Percentiles rank a stretch among this genome's conserved stretches.
These are phyloP conservation scores for Trichoderma koningii DNA, from an alignment of 2,329 filamentous ascomycete genomes.

Conservation along the genomic window DNA sequence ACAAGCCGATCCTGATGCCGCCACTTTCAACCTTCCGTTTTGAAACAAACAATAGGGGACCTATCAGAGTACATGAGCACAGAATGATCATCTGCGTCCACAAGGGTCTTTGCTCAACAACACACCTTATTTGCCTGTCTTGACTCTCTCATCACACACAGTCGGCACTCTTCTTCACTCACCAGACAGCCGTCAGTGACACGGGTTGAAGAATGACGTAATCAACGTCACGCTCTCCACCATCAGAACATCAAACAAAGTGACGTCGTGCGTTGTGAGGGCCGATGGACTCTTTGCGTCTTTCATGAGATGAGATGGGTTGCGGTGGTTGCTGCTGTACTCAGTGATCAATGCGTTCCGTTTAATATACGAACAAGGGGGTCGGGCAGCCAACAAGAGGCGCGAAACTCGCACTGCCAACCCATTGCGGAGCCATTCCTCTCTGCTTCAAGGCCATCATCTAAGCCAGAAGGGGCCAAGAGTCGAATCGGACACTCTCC, in stretches of 20 bases:
- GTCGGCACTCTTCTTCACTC: not conserved
- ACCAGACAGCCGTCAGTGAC: not conserved
- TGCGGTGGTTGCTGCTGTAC: not conserved
- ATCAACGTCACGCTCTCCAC: constrained; percentile 19
- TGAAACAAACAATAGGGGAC: constrained; percentile 15
- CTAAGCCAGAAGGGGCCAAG: constrained; percentile 12
- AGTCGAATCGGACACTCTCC: not conserved
- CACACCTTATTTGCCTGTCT: not conserved
- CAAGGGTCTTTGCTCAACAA: constrained; percentile 3
- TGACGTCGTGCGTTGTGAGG: constrained; percentile 17
- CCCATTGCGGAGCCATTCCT: not conserved
- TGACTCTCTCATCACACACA: not conserved
- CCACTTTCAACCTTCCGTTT: constrained; percentile 2
- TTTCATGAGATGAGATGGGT: no score
- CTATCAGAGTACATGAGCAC: not conserved
- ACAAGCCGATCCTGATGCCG: not conserved
- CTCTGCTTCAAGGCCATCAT: not conserved
- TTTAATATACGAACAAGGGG: not conserved
- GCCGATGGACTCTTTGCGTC: no score
- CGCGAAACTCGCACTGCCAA: not conserved
- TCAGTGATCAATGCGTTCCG: not conserved
- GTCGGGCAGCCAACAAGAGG: not conserved
- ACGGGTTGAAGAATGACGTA: constrained; percentile 23
- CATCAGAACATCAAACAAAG: not conserved
- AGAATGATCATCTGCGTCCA: not conserved